Conservation (phyloP, 805 yeast genomes). For the Candida caryicola region DNA sequence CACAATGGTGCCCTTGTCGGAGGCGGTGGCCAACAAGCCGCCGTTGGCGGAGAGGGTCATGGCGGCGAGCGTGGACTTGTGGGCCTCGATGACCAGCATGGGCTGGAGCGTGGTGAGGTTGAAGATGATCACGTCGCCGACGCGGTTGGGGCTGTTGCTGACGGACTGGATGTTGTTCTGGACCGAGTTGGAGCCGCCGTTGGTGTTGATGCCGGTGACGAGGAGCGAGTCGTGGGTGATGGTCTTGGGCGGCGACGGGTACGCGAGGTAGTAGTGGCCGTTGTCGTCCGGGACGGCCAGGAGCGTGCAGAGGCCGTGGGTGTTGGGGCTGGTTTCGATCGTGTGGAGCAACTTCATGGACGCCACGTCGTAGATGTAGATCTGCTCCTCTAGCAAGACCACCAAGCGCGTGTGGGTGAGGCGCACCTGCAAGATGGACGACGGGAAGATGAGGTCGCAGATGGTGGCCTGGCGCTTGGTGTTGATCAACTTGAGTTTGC, state of each 20-base stretch:
- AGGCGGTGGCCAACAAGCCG: slow-evolving; percentile 78
- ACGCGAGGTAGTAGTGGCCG: slow-evolving; percentile 58
- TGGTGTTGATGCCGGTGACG: slow-evolving; percentile 39
- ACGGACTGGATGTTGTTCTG: slow-evolving; percentile 41
- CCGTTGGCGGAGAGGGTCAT: slow-evolving; percentile 75
- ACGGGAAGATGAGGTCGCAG: slow-evolving; percentile 43
- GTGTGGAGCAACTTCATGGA: slow-evolving; percentile 43
- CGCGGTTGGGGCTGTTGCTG: slow-evolving; percentile 41
- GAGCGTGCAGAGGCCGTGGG: slow-evolving; percentile 58
- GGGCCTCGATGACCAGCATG: slow-evolving; percentile 79
- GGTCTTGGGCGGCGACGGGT: slow-evolving; percentile 73
- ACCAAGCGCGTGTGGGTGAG: slow-evolving; percentile 33
- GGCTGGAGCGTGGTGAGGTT: slow-evolving; percentile 76
- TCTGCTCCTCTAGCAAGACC: slow-evolving; percentile 42
- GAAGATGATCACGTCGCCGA: slow-evolving; percentile 75
- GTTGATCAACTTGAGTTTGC: slow-evolving; percentile 78
- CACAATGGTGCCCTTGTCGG: slow-evolving; percentile 85
- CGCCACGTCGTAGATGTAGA: slow-evolving; percentile 40
- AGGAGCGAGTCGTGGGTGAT: slow-evolving; percentile 41
- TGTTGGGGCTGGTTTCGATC: slow-evolving; percentile 43
- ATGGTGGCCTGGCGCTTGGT: slow-evolving; percentile 60
- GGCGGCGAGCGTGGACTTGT: slow-evolving; percentile 70
- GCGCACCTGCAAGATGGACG: slow-evolving; percentile 39
- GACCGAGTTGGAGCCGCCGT: slow-evolving; percentile 39
- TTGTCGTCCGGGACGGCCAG: slow-evolving; percentile 37